A percentile compares a stretch with the other conserved stretches of the same genome.
Conservation (phyloP, 2,329 filamentous ascomycete species). For the Cercospora nicotianae region DNA sequence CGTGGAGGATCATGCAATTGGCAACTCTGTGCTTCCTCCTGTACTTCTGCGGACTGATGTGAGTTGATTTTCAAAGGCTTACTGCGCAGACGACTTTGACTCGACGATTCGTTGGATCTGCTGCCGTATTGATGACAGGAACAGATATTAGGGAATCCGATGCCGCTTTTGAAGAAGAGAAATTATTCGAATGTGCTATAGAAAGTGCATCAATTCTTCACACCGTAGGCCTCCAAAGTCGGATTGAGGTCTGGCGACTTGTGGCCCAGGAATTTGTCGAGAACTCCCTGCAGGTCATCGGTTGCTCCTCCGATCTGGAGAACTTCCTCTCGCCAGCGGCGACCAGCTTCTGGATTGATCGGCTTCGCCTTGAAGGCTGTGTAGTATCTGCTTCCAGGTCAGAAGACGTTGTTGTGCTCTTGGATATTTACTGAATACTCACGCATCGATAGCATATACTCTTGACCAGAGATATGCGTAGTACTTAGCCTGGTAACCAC, state of each 20-base stretch:
- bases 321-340: slow-evolving; percentile 72
- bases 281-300: slow-evolving; percentile 69
- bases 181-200: neutral
- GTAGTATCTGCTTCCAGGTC: slow-evolving; percentile 51
- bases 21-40: neutral
- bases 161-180: too few species aligned
- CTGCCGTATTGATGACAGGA: too few species aligned
- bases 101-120: too few species aligned
- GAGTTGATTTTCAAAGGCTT: neutral
- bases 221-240: neutral
- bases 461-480: slow-evolving; percentile 50
- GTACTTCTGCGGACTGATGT: neutral
- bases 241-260: slow-evolving; percentile 51
- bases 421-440: neutral
- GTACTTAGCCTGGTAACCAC: neutral
- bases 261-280: slow-evolving; percentile 74
- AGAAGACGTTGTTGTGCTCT: neutral
- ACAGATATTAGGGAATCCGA: too few species aligned
- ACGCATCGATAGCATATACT: slow-evolving; percentile 81
- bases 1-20: neutral
- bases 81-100: too few species aligned
- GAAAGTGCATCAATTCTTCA: neutral
- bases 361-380: slow-evolving; percentile 72
- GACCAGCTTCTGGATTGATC: slow-evolving; percentile 70
- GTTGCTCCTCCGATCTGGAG: slow-evolving; percentile 69